Evolutionary conservation across 2,329 filamentous ascomycete genomes (phyloP), one percentile per base, ranked within the genome.

Genomic region (Xylariales sp.): DNA sequence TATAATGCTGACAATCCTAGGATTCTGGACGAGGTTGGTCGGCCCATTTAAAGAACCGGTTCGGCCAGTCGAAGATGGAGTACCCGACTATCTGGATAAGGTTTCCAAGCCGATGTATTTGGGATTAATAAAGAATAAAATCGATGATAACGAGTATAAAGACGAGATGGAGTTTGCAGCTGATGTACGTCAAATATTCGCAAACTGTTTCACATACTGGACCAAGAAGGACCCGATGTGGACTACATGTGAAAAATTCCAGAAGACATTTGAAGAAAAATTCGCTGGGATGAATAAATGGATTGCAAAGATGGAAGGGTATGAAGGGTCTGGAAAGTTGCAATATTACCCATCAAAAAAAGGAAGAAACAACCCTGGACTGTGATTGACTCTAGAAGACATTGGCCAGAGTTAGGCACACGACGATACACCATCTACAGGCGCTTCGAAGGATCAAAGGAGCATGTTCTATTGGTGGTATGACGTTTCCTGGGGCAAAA

Each of bases 201-300:
- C 68, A 18, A 83, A 82, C 54, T 81, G 76, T 55, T 81, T 76
- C 55, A 71, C 68, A n/a, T 83, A 82, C 57, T 81, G 78, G 74
- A 71, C 63, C 33, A 66, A 68, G 43, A 65, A 65, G 18, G 71
- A 77, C 34, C 65, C 67, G 0, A 77, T 81, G 61, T 80, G 69
- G 61, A 51, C 54, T 1, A 66, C 72, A 1, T 76, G 76, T 43
- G 67, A 78, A 57, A 72, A 70, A 44, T 69, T 83, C 35, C 70
- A 82, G 54, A 75, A 72, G 49, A 67, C 61, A 7, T 70, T 76
- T 44, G 76, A 78, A 50, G 70, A 81, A 48, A 81, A 81, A 57
- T 82, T 69, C 49, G 60, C 60, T 0, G 65, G 71, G 41, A 78
- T 81, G 70, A 64, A 70, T 47, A 78, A 78, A 52, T 81, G 75